phyloP scores from a whole-genome alignment of 768 basidiomycete genomes.

The Lactarius sanguifluus region DNA sequence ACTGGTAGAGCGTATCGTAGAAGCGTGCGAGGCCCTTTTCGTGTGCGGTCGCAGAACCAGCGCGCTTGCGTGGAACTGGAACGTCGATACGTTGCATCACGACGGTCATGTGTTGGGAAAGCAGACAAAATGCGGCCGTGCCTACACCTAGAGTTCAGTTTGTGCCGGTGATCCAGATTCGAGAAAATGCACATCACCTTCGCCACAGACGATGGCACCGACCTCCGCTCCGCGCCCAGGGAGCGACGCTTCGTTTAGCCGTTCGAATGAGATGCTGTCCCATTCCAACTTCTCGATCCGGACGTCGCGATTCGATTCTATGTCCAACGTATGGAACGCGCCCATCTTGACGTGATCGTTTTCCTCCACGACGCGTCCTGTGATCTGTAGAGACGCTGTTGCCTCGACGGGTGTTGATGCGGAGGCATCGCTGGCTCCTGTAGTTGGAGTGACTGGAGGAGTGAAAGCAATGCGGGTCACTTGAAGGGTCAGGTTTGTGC shows the following conservation, averaged over 20 bases:
- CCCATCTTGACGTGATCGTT: constrained; percentile 90
- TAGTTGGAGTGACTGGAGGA: constrained; percentile 55
- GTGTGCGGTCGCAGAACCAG: constrained; percentile 80
- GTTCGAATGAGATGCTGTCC: constrained; percentile 83
- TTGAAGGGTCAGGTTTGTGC: constrained; percentile 77
- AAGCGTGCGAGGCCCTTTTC: constrained; percentile 90
- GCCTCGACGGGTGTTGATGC: constrained; percentile 35
- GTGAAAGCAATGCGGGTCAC: constrained; percentile 83
- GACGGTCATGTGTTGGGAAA: constrained; percentile 96
- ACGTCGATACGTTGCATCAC: constrained; percentile 88
- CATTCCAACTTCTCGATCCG: constrained; percentile 91
- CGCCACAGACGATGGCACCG: constrained; percentile 93
- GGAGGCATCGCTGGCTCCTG: constrained; percentile 40
- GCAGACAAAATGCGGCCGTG: constrained; percentile 87
- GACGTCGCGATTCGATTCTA: constrained; percentile 89
- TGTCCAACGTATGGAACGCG: constrained; percentile 91
- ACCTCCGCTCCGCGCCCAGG: constrained; percentile 97
- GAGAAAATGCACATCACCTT: constrained; percentile 50
- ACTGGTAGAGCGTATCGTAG: constrained; percentile 79
- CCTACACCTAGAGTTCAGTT: constrained; percentile 40
- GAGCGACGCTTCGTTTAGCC: constrained; percentile 84
- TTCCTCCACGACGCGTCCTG: constrained; percentile 83
- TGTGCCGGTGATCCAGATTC: not conserved
- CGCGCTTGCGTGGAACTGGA: constrained; percentile 84
- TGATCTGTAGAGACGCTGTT: constrained; percentile 73